A percentile compares a stretch with the other conserved stretches of the same genome.
Evolutionary conservation across 2,329 filamentous ascomycete species (phyloP).

Genomic region (Arachnomyces sp.): DNA sequence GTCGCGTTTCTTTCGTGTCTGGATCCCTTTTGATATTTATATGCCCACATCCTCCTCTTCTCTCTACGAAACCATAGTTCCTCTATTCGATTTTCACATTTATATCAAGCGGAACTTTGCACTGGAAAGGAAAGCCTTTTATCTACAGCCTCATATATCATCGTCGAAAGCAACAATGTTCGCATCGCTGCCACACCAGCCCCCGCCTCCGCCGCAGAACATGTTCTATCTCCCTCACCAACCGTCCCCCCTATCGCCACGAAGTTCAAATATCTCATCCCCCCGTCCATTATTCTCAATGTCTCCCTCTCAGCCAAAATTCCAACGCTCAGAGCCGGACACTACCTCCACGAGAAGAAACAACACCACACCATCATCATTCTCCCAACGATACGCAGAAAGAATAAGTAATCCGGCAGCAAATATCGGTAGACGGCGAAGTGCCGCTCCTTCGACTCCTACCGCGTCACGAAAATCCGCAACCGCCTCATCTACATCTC

Average conservation of each 20-base stretch:
- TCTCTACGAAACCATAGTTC: not conserved
- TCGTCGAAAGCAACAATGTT: constrained; percentile 21
- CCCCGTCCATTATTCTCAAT: not conserved
- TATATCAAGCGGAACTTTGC: too few relatives aligned
- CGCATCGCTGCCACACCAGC: constrained; percentile 17
- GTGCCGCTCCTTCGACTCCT: too few relatives aligned
- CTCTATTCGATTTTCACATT: too few relatives aligned
- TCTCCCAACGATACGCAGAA: constrained; percentile 29
- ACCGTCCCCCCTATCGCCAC: constrained; percentile 1
- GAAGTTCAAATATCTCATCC: not conserved
- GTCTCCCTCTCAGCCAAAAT: not conserved
- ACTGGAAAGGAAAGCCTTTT: too few relatives aligned
- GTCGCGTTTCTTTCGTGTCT: too few relatives aligned
- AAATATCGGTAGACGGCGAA: constrained; percentile 14
- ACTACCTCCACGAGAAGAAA: constrained; percentile 5
- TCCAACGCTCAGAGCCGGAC: constrained; percentile 8
- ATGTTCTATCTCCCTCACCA: constrained; percentile 9
- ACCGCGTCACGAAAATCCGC: not conserved
- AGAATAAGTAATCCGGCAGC: constrained; percentile 27
- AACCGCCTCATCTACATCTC: constrained; percentile 17
- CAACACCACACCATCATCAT: constrained; percentile 15
- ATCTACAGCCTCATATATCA: not conserved
- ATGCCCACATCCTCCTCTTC: too few relatives aligned
- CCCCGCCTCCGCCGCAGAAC: constrained; percentile 1
- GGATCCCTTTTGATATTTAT: too few relatives aligned